Evolutionary conservation across 257 asterid genomes (phyloP).

Genomic region (Fraxinus excelsior): DNA sequence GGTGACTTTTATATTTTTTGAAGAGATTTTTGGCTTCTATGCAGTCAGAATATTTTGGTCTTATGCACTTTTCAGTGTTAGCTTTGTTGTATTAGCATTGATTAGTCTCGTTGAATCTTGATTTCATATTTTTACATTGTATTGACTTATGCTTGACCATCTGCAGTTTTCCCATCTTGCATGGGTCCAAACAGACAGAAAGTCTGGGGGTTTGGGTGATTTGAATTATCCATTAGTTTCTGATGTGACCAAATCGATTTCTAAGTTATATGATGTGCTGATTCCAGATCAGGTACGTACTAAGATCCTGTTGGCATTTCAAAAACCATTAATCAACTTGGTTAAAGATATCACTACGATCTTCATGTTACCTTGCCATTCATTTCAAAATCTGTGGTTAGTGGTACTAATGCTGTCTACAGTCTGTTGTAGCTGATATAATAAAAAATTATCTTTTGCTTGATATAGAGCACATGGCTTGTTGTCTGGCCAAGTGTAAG

Average conservation of each 20-base stretch:
- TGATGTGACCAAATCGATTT: slow-evolving; percentile 81
- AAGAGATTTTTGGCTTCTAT: neutral
- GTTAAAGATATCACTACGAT: neutral
- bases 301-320: neutral
- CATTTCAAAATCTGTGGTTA: neutral
- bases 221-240: slow-evolving; percentile 82
- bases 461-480: neutral
- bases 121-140: neutral
- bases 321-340: neutral
- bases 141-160: slow-evolving; percentile 19
- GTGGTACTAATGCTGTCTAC: neutral
- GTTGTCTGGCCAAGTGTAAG: neutral
- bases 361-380: slow-evolving; percentile 5
- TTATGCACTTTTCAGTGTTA: neutral
- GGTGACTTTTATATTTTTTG: neutral
- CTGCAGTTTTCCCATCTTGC: slow-evolving; percentile 74
- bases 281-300: slow-evolving; percentile 75
- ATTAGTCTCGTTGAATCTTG: neutral
- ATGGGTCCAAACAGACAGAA: slow-evolving; percentile 98
- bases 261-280: slow-evolving; percentile 64
- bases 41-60: neutral
- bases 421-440: neutral
- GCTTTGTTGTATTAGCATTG: neutral
- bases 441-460: neutral
- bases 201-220: slow-evolving; percentile 96